Base-by-base conservation (phyloP, 345 rosid species). In the Citrus australasica region DNA sequence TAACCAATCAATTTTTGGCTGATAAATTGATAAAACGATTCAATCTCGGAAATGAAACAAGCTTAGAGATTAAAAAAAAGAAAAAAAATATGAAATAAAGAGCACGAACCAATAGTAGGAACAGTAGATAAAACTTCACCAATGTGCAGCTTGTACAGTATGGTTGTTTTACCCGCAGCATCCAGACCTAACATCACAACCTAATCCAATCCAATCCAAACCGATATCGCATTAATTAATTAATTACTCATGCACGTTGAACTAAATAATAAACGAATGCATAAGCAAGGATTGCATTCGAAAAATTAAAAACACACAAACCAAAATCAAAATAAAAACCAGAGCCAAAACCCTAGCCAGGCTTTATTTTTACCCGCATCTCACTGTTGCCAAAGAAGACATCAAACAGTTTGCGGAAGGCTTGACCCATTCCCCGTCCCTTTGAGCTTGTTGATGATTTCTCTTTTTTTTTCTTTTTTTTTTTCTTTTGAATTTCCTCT, bases 101-200 rank as follows among this genome's bases (percentile, higher is more conserved):
- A 48, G 62, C 33, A 67, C 88, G 40, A 81, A 96, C 98, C 99
- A 35, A 96, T 96, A 0, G 99, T 96, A 67, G 98, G 99, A 79
- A 96, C 99, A 58, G 99, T 96, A 1, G 99, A 96, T 9, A 96
- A 80, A 76, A 96, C 99, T 88, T 96, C 98, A 68, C 99, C 99
- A 37, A 94, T 94, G 83, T 96, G 99, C 40, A 94, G 91, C 88
- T 96, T 96, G 92, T 96, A 96, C 28, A 96, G 90, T 82, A 94
- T 90, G 7, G 98, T 96, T 30, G 99, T 96, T 85, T 96, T 96
- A 19, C 99, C 99, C 78, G 98, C 98, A 25, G 97, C 97, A 83
- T 96, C 99, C 70, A 96, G 85, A 32, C 99, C 99, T 69, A 96
- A 87, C 99, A 96, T 96, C 84, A 96, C 97, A 60, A 96, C 99